Evolutionary conservation across 768 basidiomycete genomes (phyloP).

Genomic region (Mycena vitilis): DNA sequence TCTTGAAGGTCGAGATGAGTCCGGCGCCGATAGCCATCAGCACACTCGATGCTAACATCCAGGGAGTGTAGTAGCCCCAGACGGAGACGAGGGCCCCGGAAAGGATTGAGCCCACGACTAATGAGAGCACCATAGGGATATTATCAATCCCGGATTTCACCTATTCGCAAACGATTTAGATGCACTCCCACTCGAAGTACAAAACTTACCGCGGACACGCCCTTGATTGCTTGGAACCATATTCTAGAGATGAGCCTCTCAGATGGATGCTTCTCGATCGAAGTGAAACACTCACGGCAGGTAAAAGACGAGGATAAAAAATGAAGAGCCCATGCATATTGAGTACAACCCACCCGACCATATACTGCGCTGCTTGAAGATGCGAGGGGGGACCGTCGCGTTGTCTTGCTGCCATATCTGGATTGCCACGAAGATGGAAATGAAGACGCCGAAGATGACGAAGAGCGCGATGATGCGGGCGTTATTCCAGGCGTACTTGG

Average conservation of each 20-base stretch:
- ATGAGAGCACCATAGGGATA: slow-evolving; percentile 49
- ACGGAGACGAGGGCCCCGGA: slow-evolving; percentile 48
- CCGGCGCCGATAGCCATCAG: slow-evolving; percentile 50
- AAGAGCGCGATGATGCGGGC: slow-evolving; percentile 30
- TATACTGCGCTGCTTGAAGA: slow-evolving; percentile 33
- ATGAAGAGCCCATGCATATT: slow-evolving; percentile 24
- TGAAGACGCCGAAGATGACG: slow-evolving; percentile 34
- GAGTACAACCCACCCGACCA: slow-evolving; percentile 18
- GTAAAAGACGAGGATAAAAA: slow-evolving; percentile 34
- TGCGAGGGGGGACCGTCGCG: slow-evolving; percentile 35
- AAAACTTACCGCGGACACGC: slow-evolving; percentile 42
- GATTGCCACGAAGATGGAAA: slow-evolving; percentile 26
- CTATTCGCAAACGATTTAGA: no score
- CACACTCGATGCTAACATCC: slow-evolving; percentile 41
- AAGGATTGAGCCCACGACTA: slow-evolving; percentile 54
- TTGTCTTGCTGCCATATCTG: slow-evolving; percentile 32
- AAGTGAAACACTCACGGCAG: slow-evolving; percentile 4
- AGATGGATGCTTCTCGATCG: neutral
- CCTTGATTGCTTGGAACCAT: slow-evolving; percentile 52
- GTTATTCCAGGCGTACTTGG: slow-evolving; percentile 54
- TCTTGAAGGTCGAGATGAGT: slow-evolving; percentile 46
- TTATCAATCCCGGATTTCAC: slow-evolving; percentile 35
- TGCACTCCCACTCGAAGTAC: neutral
- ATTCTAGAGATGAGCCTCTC: slow-evolving; percentile 16
- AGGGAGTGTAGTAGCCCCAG: slow-evolving; percentile 50